phyloP scores from a whole-genome alignment of 805 yeast species.

The Myxozyma lipomycoides region DNA sequence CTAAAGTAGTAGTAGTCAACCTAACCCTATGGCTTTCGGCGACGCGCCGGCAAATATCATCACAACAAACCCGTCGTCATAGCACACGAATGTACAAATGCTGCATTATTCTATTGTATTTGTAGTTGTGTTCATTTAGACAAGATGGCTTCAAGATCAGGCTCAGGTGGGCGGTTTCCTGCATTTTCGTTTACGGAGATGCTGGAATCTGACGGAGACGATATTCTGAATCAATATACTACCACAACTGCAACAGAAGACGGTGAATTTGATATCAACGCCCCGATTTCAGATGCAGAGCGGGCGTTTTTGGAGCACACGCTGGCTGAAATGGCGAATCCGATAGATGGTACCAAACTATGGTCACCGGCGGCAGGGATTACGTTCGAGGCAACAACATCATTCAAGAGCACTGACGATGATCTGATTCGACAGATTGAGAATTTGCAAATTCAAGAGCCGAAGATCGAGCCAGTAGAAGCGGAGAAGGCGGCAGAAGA shows the following conservation, averaged over 20 bases:
- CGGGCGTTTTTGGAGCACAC: conserved; percentile 14
- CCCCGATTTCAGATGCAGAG: conserved; percentile 5
- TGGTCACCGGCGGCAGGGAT: conserved; percentile 6
- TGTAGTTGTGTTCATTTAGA: neutral
- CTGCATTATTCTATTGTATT: no score
- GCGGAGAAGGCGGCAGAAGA: neutral
- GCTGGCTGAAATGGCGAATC: conserved; percentile 5
- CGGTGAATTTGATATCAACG: neutral
- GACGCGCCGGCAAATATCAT: no score
- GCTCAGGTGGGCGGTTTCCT: conserved; percentile 17
- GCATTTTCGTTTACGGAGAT: conserved; percentile 23
- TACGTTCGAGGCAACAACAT: neutral
- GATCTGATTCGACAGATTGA: conserved; percentile 5
- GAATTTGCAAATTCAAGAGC: conserved; percentile 1
- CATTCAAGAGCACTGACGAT: neutral
- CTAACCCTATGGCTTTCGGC: no score
- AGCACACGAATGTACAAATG: no score
- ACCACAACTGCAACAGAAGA: neutral
- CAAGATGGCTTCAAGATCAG: neutral
- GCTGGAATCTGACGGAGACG: conserved; percentile 7
- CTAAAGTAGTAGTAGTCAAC: no score
- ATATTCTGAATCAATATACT: neutral
- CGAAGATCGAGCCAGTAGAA: neutral
- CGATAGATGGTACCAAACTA: neutral
- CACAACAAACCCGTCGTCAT: no score